These are phyloP conservation scores for Hygrophoropsis aurantiaca DNA, from an alignment of 768 basidiomycete genomes.

Conservation along the genomic window DNA sequence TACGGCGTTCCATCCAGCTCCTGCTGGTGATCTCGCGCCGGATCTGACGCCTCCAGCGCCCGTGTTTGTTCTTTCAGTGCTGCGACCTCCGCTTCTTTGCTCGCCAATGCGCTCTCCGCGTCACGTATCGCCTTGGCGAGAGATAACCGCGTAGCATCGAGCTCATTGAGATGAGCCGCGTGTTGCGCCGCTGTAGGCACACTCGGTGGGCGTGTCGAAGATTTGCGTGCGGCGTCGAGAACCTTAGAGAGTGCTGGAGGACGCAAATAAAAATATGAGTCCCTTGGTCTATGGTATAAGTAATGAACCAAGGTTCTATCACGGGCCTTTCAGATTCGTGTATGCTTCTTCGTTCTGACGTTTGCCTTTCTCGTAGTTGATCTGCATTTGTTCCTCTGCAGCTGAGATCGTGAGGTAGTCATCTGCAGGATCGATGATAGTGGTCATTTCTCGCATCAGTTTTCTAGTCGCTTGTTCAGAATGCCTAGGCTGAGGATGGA, in stretches of 20 bases:
- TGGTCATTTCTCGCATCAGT: conserved; percentile 66
- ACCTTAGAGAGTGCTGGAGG: conserved; percentile 57
- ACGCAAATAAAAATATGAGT: too few relatives aligned
- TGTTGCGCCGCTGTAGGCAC: conserved; percentile 71
- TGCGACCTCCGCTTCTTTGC: conserved; percentile 70
- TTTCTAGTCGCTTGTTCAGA: conserved; percentile 41
- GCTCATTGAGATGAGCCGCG: conserved; percentile 56
- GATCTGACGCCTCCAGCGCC: conserved; percentile 65
- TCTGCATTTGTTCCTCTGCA: conserved; percentile 67
- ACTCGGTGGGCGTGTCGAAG: conserved; percentile 66
- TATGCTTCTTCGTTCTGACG: conserved; percentile 71
- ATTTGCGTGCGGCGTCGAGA: conserved; percentile 68
- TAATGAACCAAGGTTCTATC: background rate
- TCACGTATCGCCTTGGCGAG: conserved; percentile 77
- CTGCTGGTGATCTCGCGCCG: conserved; percentile 67
- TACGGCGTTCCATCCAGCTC: conserved; percentile 71
- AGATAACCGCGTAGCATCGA: conserved; percentile 62
- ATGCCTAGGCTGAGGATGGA: background rate
- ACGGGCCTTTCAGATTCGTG: conserved; percentile 59
- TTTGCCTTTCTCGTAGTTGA: conserved; percentile 55
- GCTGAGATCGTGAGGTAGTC: conserved; percentile 75
- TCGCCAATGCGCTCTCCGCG: conserved; percentile 60
- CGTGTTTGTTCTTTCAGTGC: conserved; percentile 64
- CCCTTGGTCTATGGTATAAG: background rate
- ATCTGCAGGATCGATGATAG: conserved; percentile 76